A percentile compares a stretch with the other conserved stretches of the same genome.
Evolutionary conservation across 768 basidiomycete genomes (phyloP).

Genomic region (Coprinellus micaceus): DNA sequence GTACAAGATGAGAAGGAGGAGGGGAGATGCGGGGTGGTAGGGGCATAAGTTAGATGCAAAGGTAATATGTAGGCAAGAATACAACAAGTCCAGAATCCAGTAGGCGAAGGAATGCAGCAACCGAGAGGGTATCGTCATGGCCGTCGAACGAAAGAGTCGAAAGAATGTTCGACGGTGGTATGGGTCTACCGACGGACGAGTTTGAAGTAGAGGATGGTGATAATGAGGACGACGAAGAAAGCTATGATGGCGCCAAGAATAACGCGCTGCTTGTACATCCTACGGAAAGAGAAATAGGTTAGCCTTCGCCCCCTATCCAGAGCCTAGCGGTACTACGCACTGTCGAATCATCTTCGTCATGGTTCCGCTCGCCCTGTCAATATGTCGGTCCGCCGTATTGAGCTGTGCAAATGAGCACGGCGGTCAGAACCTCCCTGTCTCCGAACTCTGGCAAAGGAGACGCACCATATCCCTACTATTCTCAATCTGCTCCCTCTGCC

Average conservation of each 20-base stretch:
- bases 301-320: not conserved
- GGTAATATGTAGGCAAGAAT: too few relatives aligned
- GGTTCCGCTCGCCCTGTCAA: conserved; percentile 85
- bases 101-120: too few relatives aligned
- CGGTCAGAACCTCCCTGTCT: not conserved
- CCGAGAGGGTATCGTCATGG: too few relatives aligned
- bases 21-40: too few relatives aligned
- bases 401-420: too few relatives aligned
- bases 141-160: too few relatives aligned
- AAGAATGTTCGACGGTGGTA: too few relatives aligned
- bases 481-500: conserved; percentile 89
- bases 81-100: too few relatives aligned
- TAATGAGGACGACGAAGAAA: conserved; percentile 73
- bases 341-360: conserved; percentile 89
- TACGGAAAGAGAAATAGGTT: conserved; percentile 25
- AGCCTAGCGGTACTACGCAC: too few relatives aligned
- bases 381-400: conserved; percentile 72
- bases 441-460: not conserved
- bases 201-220: conserved; percentile 67
- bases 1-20: too few relatives aligned
- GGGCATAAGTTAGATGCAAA: too few relatives aligned
- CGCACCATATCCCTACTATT: conserved; percentile 79
- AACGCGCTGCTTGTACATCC: conserved; percentile 89
- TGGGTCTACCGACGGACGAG: conserved; percentile 24
- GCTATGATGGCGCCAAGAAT: conserved; percentile 73